Conservation (phyloP, 2,329 filamentous ascomycete genomes). For the Karstenula rhodostoma region DNA sequence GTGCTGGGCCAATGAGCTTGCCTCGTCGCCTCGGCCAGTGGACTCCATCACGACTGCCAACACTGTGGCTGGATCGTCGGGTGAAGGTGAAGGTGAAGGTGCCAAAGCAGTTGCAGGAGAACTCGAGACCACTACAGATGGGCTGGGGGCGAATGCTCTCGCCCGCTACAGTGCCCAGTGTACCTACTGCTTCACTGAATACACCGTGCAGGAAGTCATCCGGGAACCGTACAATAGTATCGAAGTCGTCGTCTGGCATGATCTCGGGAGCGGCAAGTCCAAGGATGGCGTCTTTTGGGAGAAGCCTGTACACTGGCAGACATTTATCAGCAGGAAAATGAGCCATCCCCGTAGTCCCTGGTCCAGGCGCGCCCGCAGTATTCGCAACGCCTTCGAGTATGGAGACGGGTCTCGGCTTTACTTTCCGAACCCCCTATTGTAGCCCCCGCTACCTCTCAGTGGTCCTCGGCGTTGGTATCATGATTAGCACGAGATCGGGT, state of each 20-base stretch:
- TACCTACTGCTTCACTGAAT: slow-evolving; percentile 8
- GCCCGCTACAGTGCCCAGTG: neutral
- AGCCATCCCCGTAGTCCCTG: neutral
- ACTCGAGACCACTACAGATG: neutral
- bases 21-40: neutral
- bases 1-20: neutral
- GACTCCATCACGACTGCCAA: neutral
- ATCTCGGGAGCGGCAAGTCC: slow-evolving; percentile 2
- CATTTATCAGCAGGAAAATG: neutral
- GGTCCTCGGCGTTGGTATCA: no score
- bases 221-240: neutral
- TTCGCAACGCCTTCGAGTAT: neutral
- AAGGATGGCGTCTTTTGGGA: neutral
- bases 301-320: neutral
- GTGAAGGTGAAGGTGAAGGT: neutral
- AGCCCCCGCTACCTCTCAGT: neutral
- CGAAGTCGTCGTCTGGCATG: slow-evolving; percentile 6
- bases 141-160: neutral
- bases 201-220: neutral
- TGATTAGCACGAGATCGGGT: no score
- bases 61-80: neutral
- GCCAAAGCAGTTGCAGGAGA: neutral
- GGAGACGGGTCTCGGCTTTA: neutral
- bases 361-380: neutral
- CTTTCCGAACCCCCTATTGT: neutral